Conservation (phyloP, 2,329 filamentous ascomycete species). For the Keithomyces neogunnii region DNA sequence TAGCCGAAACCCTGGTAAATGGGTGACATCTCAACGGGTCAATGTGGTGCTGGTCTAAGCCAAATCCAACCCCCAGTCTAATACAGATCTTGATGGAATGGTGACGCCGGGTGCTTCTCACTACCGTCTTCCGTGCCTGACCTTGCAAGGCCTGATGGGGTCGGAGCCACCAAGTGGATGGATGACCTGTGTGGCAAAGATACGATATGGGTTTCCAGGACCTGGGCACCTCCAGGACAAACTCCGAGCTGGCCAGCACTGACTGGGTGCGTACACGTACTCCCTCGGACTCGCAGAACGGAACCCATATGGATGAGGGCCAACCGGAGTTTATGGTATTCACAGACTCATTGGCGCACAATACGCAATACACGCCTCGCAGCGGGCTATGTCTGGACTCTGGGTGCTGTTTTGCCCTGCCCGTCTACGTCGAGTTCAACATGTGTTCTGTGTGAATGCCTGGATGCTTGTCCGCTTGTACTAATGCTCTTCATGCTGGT, state of each 20-base stretch:
- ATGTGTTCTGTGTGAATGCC: no score
- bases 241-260: not conserved
- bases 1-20: not conserved
- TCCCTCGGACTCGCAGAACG: not conserved
- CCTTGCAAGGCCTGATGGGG: slow-evolving; percentile 4
- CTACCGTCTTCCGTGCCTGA: slow-evolving; percentile 7
- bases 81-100: slow-evolving; percentile 1
- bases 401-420: no score
- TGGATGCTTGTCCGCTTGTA: no score
- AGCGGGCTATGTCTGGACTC: not conserved
- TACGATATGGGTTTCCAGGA: not conserved
- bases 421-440: no score
- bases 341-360: not conserved
- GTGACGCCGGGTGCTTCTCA: slow-evolving; percentile 6
- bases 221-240: not conserved
- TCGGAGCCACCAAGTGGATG: slow-evolving; percentile 1
- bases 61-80: not conserved
- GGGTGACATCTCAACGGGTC: slow-evolving; percentile 1
- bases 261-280: not conserved
- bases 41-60: slow-evolving; percentile 3
- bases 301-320: not conserved
- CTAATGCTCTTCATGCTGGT: no score
- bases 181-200: slow-evolving; percentile 1
- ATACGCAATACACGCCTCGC: not conserved
- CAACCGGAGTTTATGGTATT: not conserved